Conservation (phyloP, 306 rosid species). For the Quercus glauca region DNA sequence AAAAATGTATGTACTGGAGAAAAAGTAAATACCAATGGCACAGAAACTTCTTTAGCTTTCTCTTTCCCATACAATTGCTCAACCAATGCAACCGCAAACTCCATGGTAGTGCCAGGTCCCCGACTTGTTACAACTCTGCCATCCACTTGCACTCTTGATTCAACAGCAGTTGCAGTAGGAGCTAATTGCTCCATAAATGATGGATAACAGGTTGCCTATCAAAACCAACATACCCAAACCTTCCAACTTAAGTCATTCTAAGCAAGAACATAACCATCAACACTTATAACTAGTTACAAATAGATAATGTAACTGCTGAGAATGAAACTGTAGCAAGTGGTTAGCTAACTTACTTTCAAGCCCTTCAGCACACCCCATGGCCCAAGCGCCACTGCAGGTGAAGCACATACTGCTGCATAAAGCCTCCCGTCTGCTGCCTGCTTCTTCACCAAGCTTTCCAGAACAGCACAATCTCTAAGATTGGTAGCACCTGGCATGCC, state of each 20-base stretch:
- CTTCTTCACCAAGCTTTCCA: slow-evolving; percentile 55
- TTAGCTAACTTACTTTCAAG: slow-evolving; percentile 50
- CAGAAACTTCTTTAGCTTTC: slow-evolving; percentile 79
- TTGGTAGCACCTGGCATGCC: slow-evolving; percentile 76
- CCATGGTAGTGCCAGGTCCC: slow-evolving; percentile 94
- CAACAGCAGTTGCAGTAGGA: slow-evolving; percentile 59
- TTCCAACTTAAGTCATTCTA: background rate
- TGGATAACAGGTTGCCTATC: slow-evolving; percentile 85
- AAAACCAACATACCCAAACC: slow-evolving; percentile 15
- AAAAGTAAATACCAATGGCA: slow-evolving; percentile 63
- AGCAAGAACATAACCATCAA: background rate
- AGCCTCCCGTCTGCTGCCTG: slow-evolving; percentile 75
- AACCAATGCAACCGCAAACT: slow-evolving; percentile 63
- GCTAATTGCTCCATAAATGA: slow-evolving; percentile 75
- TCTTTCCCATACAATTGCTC: slow-evolving; percentile 87
- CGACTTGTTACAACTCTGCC: slow-evolving; percentile 81
- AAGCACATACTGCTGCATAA: slow-evolving; percentile 87
- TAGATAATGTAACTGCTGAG: background rate
- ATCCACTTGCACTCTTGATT: slow-evolving; percentile 86
- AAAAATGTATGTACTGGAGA: background rate
- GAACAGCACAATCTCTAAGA: slow-evolving; percentile 49
- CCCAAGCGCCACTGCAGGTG: slow-evolving; percentile 88
- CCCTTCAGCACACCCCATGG: slow-evolving; percentile 92
- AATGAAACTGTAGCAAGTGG: background rate
- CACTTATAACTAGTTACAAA: background rate